Evolutionary conservation across 2,329 filamentous ascomycete species (phyloP).

Genomic region (Trichoderma koningiopsis): DNA sequence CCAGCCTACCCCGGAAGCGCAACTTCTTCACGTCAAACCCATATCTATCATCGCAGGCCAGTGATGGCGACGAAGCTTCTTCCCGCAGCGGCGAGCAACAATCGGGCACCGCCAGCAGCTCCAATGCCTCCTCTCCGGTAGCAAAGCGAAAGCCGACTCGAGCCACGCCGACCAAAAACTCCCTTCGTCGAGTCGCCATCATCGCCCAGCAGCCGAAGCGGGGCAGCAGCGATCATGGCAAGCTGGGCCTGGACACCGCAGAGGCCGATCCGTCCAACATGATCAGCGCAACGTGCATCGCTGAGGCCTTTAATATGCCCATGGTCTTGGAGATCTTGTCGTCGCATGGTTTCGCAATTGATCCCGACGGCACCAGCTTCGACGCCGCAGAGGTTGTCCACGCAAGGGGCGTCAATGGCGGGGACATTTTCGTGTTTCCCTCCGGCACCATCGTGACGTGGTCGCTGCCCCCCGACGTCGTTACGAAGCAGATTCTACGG

Average conservation of each 20-base stretch:
- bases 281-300: slow-evolving; percentile 63
- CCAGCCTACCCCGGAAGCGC: slow-evolving; percentile 55
- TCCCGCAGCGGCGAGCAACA: slow-evolving; percentile 26
- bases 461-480: slow-evolving; percentile 77
- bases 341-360: slow-evolving; percentile 61
- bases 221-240: slow-evolving; percentile 36
- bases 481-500: slow-evolving; percentile 71
- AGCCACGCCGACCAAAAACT: slow-evolving; percentile 62
- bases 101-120: slow-evolving; percentile 8
- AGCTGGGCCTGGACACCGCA: slow-evolving; percentile 31
- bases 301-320: slow-evolving; percentile 66
- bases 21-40: slow-evolving; percentile 69
- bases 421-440: slow-evolving; percentile 94
- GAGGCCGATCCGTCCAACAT: slow-evolving; percentile 45
- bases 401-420: slow-evolving; percentile 62
- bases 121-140: slow-evolving; percentile 24
- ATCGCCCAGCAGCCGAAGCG: slow-evolving; percentile 70
- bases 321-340: slow-evolving; percentile 59
- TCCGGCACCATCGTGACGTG: slow-evolving; percentile 93
- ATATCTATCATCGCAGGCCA: slow-evolving; percentile 46
- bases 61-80: slow-evolving; percentile 26
- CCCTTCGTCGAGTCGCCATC: slow-evolving; percentile 80
- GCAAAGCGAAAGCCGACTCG: slow-evolving; percentile 52
- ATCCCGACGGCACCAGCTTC: slow-evolving; percentile 63
- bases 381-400: slow-evolving; percentile 65